These are phyloP conservation scores for Mycena olivaceomarginata DNA, from an alignment of 768 basidiomycete genomes.

Conservation along the genomic window DNA sequence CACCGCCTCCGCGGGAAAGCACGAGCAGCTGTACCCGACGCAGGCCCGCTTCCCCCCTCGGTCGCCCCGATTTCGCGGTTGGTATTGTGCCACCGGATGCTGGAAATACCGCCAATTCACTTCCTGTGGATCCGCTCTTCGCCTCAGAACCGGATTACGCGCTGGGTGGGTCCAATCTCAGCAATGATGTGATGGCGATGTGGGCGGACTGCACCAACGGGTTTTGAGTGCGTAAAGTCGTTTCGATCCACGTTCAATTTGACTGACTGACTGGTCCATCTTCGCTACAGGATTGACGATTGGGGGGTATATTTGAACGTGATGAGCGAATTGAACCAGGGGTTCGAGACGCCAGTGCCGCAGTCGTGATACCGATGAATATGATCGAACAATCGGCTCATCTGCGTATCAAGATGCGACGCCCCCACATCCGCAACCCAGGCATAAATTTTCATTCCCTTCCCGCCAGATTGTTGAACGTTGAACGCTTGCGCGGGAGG, in stretches of 20 bases:
- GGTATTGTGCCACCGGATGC: background rate
- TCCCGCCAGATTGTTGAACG: too few relatives aligned
- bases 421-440: too few relatives aligned
- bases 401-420: too few relatives aligned
- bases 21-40: conserved; percentile 29
- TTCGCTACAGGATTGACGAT: conserved; percentile 8
- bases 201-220: conserved; percentile 38
- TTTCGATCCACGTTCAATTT: background rate
- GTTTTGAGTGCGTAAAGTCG: conserved; percentile 25
- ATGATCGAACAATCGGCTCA: too few relatives aligned
- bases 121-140: background rate
- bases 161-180: background rate
- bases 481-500: too few relatives aligned
- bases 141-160: background rate
- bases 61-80: conserved; percentile 23
- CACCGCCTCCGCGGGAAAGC: background rate
- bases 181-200: conserved; percentile 25
- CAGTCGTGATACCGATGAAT: background rate
- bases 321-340: conserved; percentile 29
- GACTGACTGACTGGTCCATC: background rate
- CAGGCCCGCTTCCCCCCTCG: conserved; percentile 28
- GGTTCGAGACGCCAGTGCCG: background rate
- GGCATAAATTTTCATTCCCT: too few relatives aligned
- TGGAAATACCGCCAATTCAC: background rate
- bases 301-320: conserved; percentile 33